These are phyloP conservation scores for Strobilomyces dryophilus DNA, from an alignment of 768 basidiomycete species.

Conservation along the genomic window DNA sequence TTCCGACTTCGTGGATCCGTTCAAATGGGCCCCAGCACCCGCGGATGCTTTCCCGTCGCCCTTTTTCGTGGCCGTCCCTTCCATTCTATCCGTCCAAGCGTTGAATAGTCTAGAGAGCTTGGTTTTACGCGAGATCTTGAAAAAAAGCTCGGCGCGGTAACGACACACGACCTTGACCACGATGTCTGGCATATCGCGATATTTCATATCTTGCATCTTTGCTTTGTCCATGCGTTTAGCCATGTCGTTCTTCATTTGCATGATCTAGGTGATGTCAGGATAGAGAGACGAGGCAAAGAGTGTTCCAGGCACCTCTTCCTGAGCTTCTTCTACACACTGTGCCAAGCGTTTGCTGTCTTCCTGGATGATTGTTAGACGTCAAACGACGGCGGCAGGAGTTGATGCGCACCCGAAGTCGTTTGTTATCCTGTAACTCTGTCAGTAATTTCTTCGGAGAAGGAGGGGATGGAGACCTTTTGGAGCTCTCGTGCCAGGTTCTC, in stretches of 20 bases:
- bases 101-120: constrained; percentile 79
- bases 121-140: constrained; percentile 90
- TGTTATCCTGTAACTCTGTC: constrained; percentile 65
- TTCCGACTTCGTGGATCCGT: constrained; percentile 50
- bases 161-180: constrained; percentile 86
- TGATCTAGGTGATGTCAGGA: constrained; percentile 43
- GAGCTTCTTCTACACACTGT: constrained; percentile 79
- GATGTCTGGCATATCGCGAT: constrained; percentile 84
- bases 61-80: constrained; percentile 50
- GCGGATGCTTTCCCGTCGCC: constrained; percentile 30
- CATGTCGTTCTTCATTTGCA: constrained; percentile 80
- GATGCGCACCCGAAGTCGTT: constrained; percentile 69
- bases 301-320: constrained; percentile 60
- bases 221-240: constrained; percentile 76
- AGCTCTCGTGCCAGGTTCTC: constrained; percentile 86
- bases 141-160: constrained; percentile 87
- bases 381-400: constrained; percentile 2
- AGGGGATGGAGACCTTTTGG: constrained; percentile 60
- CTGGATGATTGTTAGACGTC: constrained; percentile 38
- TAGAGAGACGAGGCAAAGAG: neutral
- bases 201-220: constrained; percentile 75
- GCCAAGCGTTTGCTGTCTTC: constrained; percentile 82
- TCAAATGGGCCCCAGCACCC: constrained; percentile 32
- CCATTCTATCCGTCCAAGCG: constrained; percentile 90
- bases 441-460: constrained; percentile 11